A percentile compares a stretch with the other conserved stretches of the same genome.
These are phyloP conservation scores for Quercus mongolica DNA, from an alignment of 306 rosid species.

Conservation along the genomic window DNA sequence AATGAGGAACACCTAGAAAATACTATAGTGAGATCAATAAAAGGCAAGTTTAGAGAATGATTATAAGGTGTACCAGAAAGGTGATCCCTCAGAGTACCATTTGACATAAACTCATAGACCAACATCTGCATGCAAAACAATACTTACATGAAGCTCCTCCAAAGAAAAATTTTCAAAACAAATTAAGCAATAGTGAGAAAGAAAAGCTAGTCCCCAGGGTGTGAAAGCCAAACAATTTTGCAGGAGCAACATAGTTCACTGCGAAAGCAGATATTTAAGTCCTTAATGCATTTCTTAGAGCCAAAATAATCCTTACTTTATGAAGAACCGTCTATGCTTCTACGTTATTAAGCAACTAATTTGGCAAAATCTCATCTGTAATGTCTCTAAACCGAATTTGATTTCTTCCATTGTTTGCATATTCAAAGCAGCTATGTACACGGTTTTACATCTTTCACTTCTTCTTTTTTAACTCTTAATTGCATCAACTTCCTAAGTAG, in stretches of 20 bases:
- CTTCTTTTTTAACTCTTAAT: background rate
- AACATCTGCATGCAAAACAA: conserved; percentile 63
- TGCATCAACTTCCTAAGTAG: background rate
- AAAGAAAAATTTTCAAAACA: conserved; percentile 2
- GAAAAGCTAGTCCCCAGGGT: background rate
- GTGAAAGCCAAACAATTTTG: background rate
- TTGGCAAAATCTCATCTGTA: too few relatives aligned
- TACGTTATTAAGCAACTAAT: too few relatives aligned
- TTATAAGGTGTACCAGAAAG: conserved; percentile 55
- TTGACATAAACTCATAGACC: conserved; percentile 88
- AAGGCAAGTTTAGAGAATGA: conserved; percentile 9
- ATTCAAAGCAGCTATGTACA: background rate
- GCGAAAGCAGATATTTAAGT: background rate
- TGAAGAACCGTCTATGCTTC: too few relatives aligned
- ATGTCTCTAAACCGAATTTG: background rate
- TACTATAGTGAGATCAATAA: background rate
- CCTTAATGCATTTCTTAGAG: background rate
- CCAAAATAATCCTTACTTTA: too few relatives aligned
- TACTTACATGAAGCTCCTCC: too few relatives aligned
- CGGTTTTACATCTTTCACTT: conserved; percentile 1
- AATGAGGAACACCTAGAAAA: too few relatives aligned
- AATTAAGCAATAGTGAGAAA: conserved; percentile 12
- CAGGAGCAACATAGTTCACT: background rate
- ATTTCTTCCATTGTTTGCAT: conserved; percentile 3
- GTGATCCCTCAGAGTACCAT: conserved; percentile 84